Conservation (phyloP, 805 yeast genomes). For the Metschnikowia amazonensis region DNA sequence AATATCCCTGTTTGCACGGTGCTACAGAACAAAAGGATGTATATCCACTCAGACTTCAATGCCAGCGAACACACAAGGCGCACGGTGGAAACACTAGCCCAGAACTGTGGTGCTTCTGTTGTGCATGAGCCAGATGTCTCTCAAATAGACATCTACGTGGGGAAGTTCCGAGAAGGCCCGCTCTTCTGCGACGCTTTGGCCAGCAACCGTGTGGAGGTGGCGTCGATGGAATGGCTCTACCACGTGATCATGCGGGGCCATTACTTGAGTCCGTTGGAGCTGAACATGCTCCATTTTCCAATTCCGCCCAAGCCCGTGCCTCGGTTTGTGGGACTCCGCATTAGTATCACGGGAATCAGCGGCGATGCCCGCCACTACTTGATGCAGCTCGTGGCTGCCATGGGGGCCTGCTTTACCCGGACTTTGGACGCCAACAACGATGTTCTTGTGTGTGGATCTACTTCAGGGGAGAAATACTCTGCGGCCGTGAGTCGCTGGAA, state of each 20-base stretch:
- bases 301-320: constrained; percentile 48
- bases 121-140: constrained; percentile 20
- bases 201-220: constrained; percentile 41
- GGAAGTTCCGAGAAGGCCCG: constrained; percentile 57
- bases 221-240: constrained; percentile 74
- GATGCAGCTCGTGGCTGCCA: constrained; percentile 52
- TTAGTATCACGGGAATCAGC: constrained; percentile 74
- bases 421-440: constrained; percentile 64
- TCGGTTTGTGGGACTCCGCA: constrained; percentile 49
- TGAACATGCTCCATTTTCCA: constrained; percentile 69
- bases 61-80: constrained; percentile 42
- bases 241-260: constrained; percentile 53
- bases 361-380: constrained; percentile 82
- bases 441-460: constrained; percentile 63
- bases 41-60: constrained; percentile 51
- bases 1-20: too few species aligned
- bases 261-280: constrained; percentile 52
- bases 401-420: constrained; percentile 77
- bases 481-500: constrained; percentile 67
- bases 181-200: constrained; percentile 48
- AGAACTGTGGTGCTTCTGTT: constrained; percentile 52
- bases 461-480: constrained; percentile 68
- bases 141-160: constrained; percentile 46
- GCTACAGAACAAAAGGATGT: constrained; percentile 40
- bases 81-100: constrained; percentile 44